These are phyloP conservation scores for Malassezia furfur DNA, from an alignment of 1,284 basidiomycete species.

Conservation along the genomic window DNA sequence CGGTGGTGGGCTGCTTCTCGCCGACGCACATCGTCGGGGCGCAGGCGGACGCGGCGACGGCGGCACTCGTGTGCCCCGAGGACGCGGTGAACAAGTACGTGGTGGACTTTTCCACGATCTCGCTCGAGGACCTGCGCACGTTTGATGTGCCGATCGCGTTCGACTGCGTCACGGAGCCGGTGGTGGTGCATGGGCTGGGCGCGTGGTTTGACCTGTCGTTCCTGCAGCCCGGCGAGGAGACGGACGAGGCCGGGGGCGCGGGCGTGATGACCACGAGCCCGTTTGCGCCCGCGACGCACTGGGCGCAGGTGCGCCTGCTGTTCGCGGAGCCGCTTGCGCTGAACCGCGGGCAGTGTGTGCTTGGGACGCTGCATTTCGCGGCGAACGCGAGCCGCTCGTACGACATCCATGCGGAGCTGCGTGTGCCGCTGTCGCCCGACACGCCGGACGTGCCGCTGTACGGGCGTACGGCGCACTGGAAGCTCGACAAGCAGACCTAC, in stretches of 20 bases:
- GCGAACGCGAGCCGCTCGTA: slow-evolving; percentile 41
- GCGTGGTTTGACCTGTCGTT: slow-evolving; percentile 45
- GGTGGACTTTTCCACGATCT: slow-evolving; percentile 36
- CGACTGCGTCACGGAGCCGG: slow-evolving; percentile 23
- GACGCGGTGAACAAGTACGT: slow-evolving; percentile 20
- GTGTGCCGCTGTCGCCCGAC: slow-evolving; percentile 16
- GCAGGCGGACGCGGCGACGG: slow-evolving; percentile 15
- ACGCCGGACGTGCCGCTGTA: slow-evolving; percentile 3
- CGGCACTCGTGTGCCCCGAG: slow-evolving; percentile 1
- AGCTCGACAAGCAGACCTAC: slow-evolving; percentile 42
- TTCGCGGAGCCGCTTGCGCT: slow-evolving; percentile 39
- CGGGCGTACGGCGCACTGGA: slow-evolving; percentile 27
- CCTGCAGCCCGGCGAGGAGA: slow-evolving; percentile 13
- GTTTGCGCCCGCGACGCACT: slow-evolving; percentile 41
- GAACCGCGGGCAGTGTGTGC: slow-evolving; percentile 34
- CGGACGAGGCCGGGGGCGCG: slow-evolving; percentile 16
- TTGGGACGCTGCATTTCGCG: slow-evolving; percentile 32
- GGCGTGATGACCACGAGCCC: slow-evolving; percentile 37
- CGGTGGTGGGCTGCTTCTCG: slow-evolving; percentile 39
- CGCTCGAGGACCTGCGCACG: slow-evolving; percentile 24
- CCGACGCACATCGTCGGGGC: slow-evolving; percentile 29
- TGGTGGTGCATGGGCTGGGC: slow-evolving; percentile 35
- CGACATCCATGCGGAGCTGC: slow-evolving; percentile 24
- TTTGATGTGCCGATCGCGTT: slow-evolving; percentile 39
- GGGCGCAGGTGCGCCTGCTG: slow-evolving; percentile 43